These are phyloP conservation scores for Suillus paluster DNA, from an alignment of 768 basidiomycete genomes.

Conservation along the genomic window DNA sequence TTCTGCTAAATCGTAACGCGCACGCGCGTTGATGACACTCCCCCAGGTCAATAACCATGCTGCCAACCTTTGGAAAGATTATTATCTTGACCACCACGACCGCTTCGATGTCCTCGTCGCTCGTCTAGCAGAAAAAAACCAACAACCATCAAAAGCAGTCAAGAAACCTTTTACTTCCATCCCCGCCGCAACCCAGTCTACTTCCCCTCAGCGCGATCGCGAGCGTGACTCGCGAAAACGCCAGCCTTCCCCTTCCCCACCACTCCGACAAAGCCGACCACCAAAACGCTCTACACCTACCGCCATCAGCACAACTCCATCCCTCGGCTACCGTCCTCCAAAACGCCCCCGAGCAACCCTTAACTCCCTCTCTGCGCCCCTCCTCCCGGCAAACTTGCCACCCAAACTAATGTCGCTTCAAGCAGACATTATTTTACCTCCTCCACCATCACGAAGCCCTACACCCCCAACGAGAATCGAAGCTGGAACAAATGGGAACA, in stretches of 20 bases:
- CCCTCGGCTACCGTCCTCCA: conserved; percentile 27
- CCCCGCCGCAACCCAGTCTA: not conserved
- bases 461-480: conserved; percentile 61
- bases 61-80: conserved; percentile 78
- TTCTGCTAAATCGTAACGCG: not conserved
- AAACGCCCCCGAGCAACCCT: conserved; percentile 48
- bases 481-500: conserved; percentile 53
- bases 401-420: conserved; percentile 61
- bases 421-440: conserved; percentile 60
- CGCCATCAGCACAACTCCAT: conserved; percentile 22
- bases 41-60: conserved; percentile 48
- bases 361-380: conserved; percentile 60
- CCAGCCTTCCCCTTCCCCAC: conserved; percentile 28
- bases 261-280: conserved; percentile 30
- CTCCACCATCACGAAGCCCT: conserved; percentile 71
- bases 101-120: conserved; percentile 52
- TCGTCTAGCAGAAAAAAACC: conserved; percentile 21
- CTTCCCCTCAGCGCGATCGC: conserved; percentile 13
- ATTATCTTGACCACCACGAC: conserved; percentile 71
- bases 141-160: conserved; percentile 26
- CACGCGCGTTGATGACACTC: conserved; percentile 11
- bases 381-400: conserved; percentile 38
- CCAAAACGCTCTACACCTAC: conserved; percentile 25
- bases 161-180: conserved; percentile 31
- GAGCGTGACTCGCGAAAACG: conserved; percentile 43